These are phyloP conservation scores for Lolium rigidum DNA, from an alignment of 176 grass and related monocot species.

Conservation along the genomic window DNA sequence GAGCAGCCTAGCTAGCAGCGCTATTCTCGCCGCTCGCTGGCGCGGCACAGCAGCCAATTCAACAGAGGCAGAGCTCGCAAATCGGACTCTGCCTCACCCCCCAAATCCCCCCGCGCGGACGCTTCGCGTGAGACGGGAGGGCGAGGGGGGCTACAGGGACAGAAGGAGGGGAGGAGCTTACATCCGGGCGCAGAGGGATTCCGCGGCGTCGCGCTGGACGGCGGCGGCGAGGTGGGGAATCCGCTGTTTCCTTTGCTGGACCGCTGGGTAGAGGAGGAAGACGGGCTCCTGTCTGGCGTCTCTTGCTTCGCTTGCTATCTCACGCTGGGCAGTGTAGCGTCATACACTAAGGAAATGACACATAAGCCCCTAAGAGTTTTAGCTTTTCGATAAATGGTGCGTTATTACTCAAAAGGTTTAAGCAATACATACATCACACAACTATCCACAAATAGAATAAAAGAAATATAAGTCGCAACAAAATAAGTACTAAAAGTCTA, in stretches of 20 bases:
- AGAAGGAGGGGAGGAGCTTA: slow-evolving; percentile 19
- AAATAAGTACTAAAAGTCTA: too few species aligned
- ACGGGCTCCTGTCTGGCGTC: not conserved
- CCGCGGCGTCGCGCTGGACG: not conserved
- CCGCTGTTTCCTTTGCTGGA: not conserved
- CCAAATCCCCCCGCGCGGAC: not conserved
- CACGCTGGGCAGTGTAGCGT: slow-evolving; percentile 20
- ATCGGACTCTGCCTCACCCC: not conserved
- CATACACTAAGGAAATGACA: not conserved
- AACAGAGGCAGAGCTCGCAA: not conserved
- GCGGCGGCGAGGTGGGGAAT: slow-evolving; percentile 28
- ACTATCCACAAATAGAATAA: too few species aligned
- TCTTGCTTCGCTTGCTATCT: not conserved
- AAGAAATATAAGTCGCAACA: too few species aligned
- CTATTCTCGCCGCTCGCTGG: not conserved
- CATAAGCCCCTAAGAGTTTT: not conserved
- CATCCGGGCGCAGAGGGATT: not conserved
- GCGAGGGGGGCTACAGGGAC: too few species aligned
- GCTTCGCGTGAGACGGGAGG: not conserved
- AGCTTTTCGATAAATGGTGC: too few species aligned
- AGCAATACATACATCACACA: too few species aligned
- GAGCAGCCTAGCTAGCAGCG: not conserved
- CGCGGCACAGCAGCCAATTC: not conserved
- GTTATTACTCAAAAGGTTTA: too few species aligned
- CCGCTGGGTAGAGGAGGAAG: not conserved